These are phyloP conservation scores for Paecilomyces sp. DNA, from an alignment of 2,329 filamentous ascomycete species.

Conservation along the genomic window DNA sequence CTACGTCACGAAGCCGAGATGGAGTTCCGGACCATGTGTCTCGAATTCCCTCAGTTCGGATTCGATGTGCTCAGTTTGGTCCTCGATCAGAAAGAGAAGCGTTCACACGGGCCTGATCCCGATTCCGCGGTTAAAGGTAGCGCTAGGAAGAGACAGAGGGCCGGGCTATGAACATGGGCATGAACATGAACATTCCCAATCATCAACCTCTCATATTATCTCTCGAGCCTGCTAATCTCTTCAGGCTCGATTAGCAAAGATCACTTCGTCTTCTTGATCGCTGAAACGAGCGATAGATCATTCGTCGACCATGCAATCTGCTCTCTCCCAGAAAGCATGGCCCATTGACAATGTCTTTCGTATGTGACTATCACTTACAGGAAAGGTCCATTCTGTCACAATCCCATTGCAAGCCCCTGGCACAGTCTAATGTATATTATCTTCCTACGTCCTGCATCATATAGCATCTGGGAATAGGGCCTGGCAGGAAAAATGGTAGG, in stretches of 20 bases:
- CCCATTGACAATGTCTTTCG: too few species aligned
- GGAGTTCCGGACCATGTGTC: slow-evolving; percentile 76
- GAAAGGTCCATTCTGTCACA: not conserved
- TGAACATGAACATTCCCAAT: too few species aligned
- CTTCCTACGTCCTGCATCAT: too few species aligned
- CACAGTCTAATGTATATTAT: too few species aligned
- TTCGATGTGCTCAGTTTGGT: slow-evolving; percentile 74
- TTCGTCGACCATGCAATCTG: not conserved
- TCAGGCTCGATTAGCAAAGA: too few species aligned
- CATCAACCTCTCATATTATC: too few species aligned
- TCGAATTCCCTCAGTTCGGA: slow-evolving; percentile 85
- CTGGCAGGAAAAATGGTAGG: not conserved
- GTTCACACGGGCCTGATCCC: slow-evolving; percentile 24
- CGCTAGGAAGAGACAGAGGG: slow-evolving; percentile 31
- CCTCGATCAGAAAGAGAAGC: slow-evolving; percentile 39
- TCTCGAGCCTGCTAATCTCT: too few species aligned
- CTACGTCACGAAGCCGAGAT: slow-evolving; percentile 78
- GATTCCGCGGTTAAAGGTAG: slow-evolving; percentile 29
- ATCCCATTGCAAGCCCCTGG: too few species aligned
- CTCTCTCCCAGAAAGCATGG: too few species aligned
- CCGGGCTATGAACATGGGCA: slow-evolving; percentile 13
- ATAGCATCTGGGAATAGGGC: too few species aligned
- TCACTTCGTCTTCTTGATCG: not conserved
- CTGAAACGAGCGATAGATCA: not conserved
- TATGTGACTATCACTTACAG: too few species aligned